Evolutionary conservation across 306 rosid genomes (phyloP), one percentile per base, ranked within the genome.

Genomic region (Sicyos baderoa): DNA sequence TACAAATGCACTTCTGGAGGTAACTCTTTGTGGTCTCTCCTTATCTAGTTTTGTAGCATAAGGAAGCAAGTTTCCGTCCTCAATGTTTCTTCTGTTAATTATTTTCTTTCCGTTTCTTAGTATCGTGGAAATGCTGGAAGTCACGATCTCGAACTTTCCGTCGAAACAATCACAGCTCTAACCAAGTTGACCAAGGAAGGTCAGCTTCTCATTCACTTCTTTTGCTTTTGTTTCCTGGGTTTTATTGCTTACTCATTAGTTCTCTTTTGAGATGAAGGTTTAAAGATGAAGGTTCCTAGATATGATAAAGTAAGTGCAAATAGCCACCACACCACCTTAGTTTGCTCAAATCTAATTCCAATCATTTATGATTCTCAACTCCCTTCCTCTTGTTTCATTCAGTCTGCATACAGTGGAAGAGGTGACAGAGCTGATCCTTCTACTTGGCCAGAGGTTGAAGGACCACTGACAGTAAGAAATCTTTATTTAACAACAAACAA

Each of bases 101-200:
- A 44, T 35, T 73, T 67, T 77, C 42, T 67, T 14, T 56, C 81
- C 21, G 49, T 52, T 54, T 64, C 45, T 55, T 65, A 93, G 97
- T 79, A 61, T 16, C 94, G 97, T 5, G 96, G 97, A 82, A 93
- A 84, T 77, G 97, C 98, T 17, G 98, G 99, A 59, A 93, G 96
- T 80, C 99, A 93, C 54, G 97, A 93, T 82, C 97, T 93, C 81
- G 49, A 82, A 18, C 63, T 93, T 49, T 88, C 94, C 37, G 78
- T 88, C 18, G 87, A 93, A 87, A 85, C 91, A n/a, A 68, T 90
- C 68, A 74, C 82, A 40, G 74, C 86, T 54, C 57, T 93, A 65
- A 72, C 74, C 79, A 81, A 85, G 62, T 27, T 93, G 87, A 85
- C 86, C 71, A 85, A 60, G 77, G 96, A 93, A 79, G 97, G 99